Base-by-base conservation (phyloP, 768 basidiomycete species). In the Pisolithus orientalis region DNA sequence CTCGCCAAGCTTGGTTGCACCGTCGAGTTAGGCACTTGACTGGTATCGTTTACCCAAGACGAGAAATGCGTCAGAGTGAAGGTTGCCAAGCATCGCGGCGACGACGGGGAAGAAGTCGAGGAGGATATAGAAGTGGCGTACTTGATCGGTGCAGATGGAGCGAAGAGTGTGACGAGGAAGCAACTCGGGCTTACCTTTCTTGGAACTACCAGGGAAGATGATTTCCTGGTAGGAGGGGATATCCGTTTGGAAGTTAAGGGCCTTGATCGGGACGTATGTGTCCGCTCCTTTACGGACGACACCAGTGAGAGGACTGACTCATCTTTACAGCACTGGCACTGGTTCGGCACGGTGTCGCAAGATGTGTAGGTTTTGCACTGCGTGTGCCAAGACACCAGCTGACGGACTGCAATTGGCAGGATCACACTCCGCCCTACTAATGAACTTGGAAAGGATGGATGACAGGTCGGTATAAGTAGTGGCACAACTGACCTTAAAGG, bases 131-230 rank as follows among this genome's bases (percentile, higher is more conserved):
- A 52, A 6, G 59, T 55, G n/a, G 59, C 64, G 2, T 76, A 64
- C 55, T 55, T 80, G 1, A 59, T 77, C 9, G 75, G 75, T 1
- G 62, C 70, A 0, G 78, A 77, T 54, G 74, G 75, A n/a, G 76
- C 71, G 0, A 64, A 53, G 45, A 74, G 64, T 14, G 34, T 65
- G 4, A 67, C 68, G 5, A 64, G 78, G 17, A 75, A 73, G 51
- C 57, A 62, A 37, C 65, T 76, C 4, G 76, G 75, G 0, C 54
- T 79, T 6, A 57, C 62, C 0, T 79, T 79, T 53, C 53, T 71
- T 0, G 77, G 77, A 0, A 68, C 77, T 53, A 74, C 70, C 0
- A 58, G 52, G 9, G 57, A 68, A 4, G 60, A 60, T 6, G 56
- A 70, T 21, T 24, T 49, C 2, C 42, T 64, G 3, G 50, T 73